Conservation (phyloP, 768 basidiomycete genomes). For the Daedaleopsis sinensis region DNA sequence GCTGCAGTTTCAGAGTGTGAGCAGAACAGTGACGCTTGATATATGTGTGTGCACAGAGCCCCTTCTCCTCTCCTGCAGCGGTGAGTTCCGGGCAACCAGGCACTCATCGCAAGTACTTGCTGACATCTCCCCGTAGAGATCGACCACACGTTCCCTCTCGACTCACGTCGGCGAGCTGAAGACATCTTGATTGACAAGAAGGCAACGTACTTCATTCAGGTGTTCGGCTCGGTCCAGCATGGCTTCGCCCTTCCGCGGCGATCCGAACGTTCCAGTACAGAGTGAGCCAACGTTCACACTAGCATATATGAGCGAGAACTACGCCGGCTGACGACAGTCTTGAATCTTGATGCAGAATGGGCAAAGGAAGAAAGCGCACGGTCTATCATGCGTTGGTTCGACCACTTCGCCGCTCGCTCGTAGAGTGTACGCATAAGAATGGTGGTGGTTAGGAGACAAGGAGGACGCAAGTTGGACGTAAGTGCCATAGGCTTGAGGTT, state of each 20-base stretch:
- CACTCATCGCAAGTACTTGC: background rate
- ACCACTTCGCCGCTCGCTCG: background rate
- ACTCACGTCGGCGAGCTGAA: constrained; percentile 57
- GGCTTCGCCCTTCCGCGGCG: constrained; percentile 39
- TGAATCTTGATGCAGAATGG: constrained; percentile 11
- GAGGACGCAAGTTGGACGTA: too few species aligned
- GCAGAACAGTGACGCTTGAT: background rate
- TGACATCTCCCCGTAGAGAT: constrained; percentile 38
- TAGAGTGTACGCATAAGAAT: too few species aligned
- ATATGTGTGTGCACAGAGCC: constrained; percentile 41
- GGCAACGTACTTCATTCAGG: constrained; percentile 56
- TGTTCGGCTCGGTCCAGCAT: constrained; percentile 50
- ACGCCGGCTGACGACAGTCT: too few species aligned
- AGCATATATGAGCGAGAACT: background rate
- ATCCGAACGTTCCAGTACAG: constrained; percentile 22
- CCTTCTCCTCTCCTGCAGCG: constrained; percentile 57
- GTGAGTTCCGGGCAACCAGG: constrained; percentile 27
- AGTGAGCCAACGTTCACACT: constrained; percentile 6
- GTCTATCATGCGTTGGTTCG: constrained; percentile 22
- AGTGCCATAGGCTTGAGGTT: too few species aligned
- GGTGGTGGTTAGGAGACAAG: too few species aligned
- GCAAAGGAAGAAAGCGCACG: constrained; percentile 21
- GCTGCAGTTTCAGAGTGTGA: background rate
- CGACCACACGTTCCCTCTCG: constrained; percentile 56
- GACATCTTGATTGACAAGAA: constrained; percentile 55